Evolutionary conservation across 78 protist genomes (phyloP), one percentile per base, ranked within the genome.

Genomic region (Salpingoeca rosetta): DNA sequence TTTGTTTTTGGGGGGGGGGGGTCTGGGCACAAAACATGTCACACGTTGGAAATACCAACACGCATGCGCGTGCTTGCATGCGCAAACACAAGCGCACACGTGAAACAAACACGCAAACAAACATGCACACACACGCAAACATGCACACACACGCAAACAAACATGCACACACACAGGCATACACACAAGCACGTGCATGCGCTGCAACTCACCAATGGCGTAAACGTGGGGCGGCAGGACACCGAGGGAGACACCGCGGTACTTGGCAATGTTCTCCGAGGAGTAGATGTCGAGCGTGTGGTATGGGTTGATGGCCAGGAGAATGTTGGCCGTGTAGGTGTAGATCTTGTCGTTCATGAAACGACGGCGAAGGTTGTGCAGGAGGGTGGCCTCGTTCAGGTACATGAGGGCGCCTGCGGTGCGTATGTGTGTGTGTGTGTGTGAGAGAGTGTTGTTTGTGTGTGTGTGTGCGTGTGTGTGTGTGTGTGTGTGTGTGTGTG

Each of bases 201-300:
- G 57, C 57, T 17, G 57, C 12, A 45, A 56, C 75, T 94, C 97
- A 35, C 96, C 97, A 31, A 96, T 79, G 37, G 97, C 97, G 76
- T 84, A 96, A 39, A 94, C 79, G 89, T 96, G 97, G 38, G 97
- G 97, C 43, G 94, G 94, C 28, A 89, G 91, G 83, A 86, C 93
- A 43, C 92, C 94, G 65, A 90, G 77, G 82, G 83, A 76, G 56
- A 44, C 73, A 75, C 96, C 94, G 43, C 85, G 35, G 80, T 94
- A 88, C 2, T 27, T 41, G n/a, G 0, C 3, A 12, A 45, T 44
- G 31, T 0, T 12, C 28, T 80, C 85, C 36, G 3, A 39, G 36
- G 37, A 41, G 79, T 88, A 88, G 0, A 82, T 72, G 45, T 24
- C 40, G 36, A 88, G 36, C 27, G 72, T 0, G 65, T 80, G 7